Conservation (phyloP, 192 early-diverging fungal species). For the Coemansia asiatica region DNA sequence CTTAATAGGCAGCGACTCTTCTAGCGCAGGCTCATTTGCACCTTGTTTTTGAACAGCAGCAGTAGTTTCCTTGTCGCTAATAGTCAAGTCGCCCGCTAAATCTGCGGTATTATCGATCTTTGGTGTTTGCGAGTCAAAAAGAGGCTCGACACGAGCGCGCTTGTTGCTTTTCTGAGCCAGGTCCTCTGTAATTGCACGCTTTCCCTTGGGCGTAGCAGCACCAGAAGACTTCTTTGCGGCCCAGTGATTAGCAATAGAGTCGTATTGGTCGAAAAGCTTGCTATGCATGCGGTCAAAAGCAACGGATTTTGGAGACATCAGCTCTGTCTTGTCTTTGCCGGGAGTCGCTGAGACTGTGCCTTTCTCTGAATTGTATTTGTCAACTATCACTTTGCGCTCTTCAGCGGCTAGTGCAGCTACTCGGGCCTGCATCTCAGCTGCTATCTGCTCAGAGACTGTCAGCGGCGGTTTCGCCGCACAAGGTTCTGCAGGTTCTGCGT, state of each 20-base stretch:
- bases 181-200: slow-evolving; percentile 26
- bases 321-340: slow-evolving; percentile 2
- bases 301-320: slow-evolving; percentile 14
- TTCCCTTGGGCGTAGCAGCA: slow-evolving; percentile 29
- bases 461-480: not conserved
- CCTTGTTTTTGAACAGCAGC: not conserved
- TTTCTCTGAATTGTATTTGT: slow-evolving; percentile 13
- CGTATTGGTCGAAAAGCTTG: slow-evolving; percentile 36
- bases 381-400: slow-evolving; percentile 23
- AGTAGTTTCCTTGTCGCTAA: too few species aligned
- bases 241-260: slow-evolving; percentile 53
- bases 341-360: slow-evolving; percentile 18
- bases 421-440: slow-evolving; percentile 38
- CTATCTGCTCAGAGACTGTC: slow-evolving; percentile 25
- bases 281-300: slow-evolving; percentile 41
- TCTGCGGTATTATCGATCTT: slow-evolving; percentile 26
- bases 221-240: slow-evolving; percentile 30
- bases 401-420: slow-evolving; percentile 25
- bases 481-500: not conserved
- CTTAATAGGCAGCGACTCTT: not conserved
- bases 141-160: slow-evolving; percentile 36
- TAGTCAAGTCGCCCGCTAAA: too few species aligned
- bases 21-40: not conserved
- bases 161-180: slow-evolving; percentile 23
- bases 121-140: slow-evolving; percentile 30